Evolutionary conservation across 176 grass and related monocot species (phyloP).

Genomic region (Leersia perrieri): DNA sequence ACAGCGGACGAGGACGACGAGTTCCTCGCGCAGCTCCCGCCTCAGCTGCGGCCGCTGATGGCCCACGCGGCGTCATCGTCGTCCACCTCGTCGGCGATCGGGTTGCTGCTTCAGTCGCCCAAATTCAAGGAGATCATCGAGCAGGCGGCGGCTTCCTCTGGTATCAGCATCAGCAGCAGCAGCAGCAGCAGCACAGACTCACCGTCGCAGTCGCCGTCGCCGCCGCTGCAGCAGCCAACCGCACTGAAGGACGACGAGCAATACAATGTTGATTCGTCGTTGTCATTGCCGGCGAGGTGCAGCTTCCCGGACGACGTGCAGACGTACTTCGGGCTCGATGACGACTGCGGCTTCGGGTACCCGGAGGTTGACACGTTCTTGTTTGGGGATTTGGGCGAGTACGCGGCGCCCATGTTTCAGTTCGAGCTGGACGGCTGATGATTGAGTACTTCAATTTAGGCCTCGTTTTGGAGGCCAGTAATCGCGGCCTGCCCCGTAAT

Average conservation of each 20-base stretch:
- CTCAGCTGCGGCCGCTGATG: too few relatives aligned
- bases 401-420: constrained; percentile 57
- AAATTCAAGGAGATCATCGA: constrained; percentile 64
- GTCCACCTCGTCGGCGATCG: constrained; percentile 17
- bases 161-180: background rate
- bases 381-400: constrained; percentile 48
- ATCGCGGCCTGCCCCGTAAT: background rate
- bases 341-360: background rate
- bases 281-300: background rate
- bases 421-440: constrained; percentile 45
- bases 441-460: background rate
- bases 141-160: background rate
- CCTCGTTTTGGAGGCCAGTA: background rate
- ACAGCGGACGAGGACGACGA: background rate
- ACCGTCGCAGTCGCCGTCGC: background rate
- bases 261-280: background rate
- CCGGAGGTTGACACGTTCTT: constrained; percentile 50
- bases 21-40: background rate
- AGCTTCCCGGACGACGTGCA: constrained; percentile 78
- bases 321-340: constrained; percentile 50
- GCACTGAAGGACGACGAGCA: background rate
- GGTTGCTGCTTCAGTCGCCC: constrained; percentile 32
- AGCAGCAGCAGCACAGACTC: background rate
- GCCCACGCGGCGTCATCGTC: background rate
- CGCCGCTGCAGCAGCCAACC: background rate